Evolutionary conservation across 768 basidiomycete genomes (phyloP).

Genomic region (Clitopilus hobsonii): DNA sequence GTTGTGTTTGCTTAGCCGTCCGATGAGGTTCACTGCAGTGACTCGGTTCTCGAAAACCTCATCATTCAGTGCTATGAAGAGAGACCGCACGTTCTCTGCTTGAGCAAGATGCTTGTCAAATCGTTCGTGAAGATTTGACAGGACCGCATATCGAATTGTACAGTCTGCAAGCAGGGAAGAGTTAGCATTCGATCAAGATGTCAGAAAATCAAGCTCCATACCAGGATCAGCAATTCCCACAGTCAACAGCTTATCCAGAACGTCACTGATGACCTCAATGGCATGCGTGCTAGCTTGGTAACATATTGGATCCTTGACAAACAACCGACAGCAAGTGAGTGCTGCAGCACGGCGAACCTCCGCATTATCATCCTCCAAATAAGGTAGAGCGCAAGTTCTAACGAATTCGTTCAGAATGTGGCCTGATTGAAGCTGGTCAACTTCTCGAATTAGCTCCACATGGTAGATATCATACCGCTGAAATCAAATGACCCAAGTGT

Average conservation of each 20-base stretch:
- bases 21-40: conserved; percentile 87
- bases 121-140: conserved; percentile 82
- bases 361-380: conserved; percentile 86
- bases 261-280: conserved; percentile 95
- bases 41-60: conserved; percentile 93
- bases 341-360: conserved; percentile 90
- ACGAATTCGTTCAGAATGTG: conserved; percentile 96
- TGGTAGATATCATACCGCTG: conserved; percentile 50
- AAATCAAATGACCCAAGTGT: conserved; percentile 94
- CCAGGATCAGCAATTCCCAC: conserved; percentile 97
- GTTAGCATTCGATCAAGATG: conserved; percentile 2
- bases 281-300: conserved; percentile 94
- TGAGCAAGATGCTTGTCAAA: conserved; percentile 98
- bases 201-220: conserved; percentile 29
- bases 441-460: not conserved
- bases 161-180: conserved; percentile 45
- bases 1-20: conserved; percentile 90
- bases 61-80: conserved; percentile 97
- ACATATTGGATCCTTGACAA: conserved; percentile 93
- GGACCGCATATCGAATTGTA: conserved; percentile 79
- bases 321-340: conserved; percentile 85
- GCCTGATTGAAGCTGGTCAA: conserved; percentile 37
- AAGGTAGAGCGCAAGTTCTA: conserved; percentile 84
- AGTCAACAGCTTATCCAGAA: conserved; percentile 92
- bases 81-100: conserved; percentile 94